Evolutionary conservation across 2,329 filamentous ascomycete genomes (phyloP).

Genomic region (Colletotrichum noveboracense): DNA sequence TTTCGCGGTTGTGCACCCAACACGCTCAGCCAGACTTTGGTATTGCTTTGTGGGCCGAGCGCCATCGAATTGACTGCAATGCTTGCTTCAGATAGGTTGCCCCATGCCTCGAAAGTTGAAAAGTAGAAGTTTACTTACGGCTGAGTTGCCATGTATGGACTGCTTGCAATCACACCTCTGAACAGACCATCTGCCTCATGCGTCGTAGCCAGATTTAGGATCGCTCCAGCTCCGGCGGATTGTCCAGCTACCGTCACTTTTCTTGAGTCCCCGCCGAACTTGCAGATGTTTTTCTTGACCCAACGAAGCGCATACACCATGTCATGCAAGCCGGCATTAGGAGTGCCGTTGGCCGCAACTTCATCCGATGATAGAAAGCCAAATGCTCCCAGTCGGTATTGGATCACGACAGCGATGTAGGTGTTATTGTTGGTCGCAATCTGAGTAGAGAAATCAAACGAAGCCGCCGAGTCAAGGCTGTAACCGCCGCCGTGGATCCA

Average conservation of each 20-base stretch:
- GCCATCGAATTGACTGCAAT: neutral
- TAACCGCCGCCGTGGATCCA: conserved; percentile 25
- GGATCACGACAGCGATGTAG: neutral
- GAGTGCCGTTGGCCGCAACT: conserved; percentile 7
- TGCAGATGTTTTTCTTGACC: conserved; percentile 22
- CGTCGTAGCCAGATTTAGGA: neutral
- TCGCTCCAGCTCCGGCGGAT: neutral
- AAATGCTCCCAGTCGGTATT: conserved; percentile 17
- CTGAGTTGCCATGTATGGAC: conserved; percentile 3
- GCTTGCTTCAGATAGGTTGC: neutral
- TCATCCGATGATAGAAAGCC: conserved; percentile 20
- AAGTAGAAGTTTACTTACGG: neutral
- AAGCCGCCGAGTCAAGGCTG: neutral
- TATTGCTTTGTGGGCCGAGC: neutral
- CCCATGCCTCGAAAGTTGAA: neutral
- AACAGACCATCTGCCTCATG: neutral
- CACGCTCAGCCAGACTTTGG: neutral
- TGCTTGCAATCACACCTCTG: neutral
- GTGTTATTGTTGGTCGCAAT: conserved; percentile 1
- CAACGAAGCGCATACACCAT: conserved; percentile 15
- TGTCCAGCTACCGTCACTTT: conserved; percentile 4
- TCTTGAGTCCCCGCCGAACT: conserved; percentile 21
- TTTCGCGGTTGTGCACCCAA: neutral
- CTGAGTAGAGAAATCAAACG: neutral
- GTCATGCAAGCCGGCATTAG: conserved; percentile 22